These are phyloP conservation scores for Diaporthe ilicicola DNA, from an alignment of 2,329 filamentous ascomycete genomes.

Conservation along the genomic window DNA sequence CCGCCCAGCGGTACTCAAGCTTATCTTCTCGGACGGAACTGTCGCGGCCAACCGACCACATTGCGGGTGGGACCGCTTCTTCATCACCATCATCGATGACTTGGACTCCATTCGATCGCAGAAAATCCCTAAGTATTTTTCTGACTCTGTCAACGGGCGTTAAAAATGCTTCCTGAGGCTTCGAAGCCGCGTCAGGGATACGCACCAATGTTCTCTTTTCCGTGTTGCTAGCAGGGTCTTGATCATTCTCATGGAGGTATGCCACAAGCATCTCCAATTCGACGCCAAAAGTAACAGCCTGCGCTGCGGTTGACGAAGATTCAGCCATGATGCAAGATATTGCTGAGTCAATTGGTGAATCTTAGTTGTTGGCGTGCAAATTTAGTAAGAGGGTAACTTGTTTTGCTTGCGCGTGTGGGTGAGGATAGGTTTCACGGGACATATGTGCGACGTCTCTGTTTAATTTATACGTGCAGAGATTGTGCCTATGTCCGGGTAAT, in stretches of 20 bases:
- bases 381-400: background rate
- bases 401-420: background rate
- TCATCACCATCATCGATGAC: background rate
- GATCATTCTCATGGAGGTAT: background rate
- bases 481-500: background rate
- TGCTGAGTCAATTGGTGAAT: background rate
- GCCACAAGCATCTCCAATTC: background rate
- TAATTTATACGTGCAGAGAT: background rate
- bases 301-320: background rate
- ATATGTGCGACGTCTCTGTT: background rate
- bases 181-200: background rate
- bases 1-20: background rate
- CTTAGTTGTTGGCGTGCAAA: no score
- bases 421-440: rapidly evolving
- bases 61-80: background rate
- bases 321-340: background rate
- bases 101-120: background rate
- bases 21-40: background rate
- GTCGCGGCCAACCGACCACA: background rate
- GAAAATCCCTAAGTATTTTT: background rate
- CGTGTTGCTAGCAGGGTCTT: background rate
- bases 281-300: background rate
- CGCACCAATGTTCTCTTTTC: background rate
- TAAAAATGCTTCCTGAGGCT: background rate
- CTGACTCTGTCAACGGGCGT: background rate